phyloP scores from a whole-genome alignment of 805 yeast genomes.

The Candida xyloterini region DNA sequence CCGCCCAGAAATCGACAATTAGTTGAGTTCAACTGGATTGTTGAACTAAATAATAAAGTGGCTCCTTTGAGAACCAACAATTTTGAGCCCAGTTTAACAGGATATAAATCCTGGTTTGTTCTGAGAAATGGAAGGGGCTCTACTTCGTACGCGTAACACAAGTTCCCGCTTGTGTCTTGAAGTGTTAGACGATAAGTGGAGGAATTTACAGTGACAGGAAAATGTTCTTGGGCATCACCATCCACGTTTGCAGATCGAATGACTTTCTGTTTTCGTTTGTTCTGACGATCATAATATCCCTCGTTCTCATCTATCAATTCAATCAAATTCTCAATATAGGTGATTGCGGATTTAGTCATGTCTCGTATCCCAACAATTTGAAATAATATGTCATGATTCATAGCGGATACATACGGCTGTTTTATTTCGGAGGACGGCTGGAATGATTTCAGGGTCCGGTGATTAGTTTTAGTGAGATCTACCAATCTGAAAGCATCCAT shows the following conservation, averaged over 20 bases:
- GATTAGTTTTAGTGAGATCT: constrained; percentile 11
- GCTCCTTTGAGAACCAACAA: constrained; percentile 50
- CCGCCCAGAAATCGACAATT: constrained; percentile 31
- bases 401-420: constrained; percentile 3
- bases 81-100: constrained; percentile 55
- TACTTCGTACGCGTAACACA: constrained; percentile 56
- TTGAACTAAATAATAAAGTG: constrained; percentile 43
- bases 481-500: constrained; percentile 5
- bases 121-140: constrained; percentile 50
- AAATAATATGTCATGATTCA: constrained; percentile 37
- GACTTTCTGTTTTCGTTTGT: constrained; percentile 29
- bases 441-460: constrained; percentile 12
- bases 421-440: constrained; percentile 2
- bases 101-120: constrained; percentile 24
- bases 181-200: constrained; percentile 51
- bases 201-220: background rate
- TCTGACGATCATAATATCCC: constrained; percentile 57
- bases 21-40: constrained; percentile 33
- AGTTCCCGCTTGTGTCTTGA: constrained; percentile 49
- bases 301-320: constrained; percentile 53
- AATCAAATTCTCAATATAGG: constrained; percentile 55
- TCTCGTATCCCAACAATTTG: constrained; percentile 57
- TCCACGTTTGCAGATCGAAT: constrained; percentile 51
- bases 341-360: constrained; percentile 46
- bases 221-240: constrained; percentile 16